Evolutionary conservation across 2,329 filamentous ascomycete genomes (phyloP).

Genomic region (Incumbomyces lentus): DNA sequence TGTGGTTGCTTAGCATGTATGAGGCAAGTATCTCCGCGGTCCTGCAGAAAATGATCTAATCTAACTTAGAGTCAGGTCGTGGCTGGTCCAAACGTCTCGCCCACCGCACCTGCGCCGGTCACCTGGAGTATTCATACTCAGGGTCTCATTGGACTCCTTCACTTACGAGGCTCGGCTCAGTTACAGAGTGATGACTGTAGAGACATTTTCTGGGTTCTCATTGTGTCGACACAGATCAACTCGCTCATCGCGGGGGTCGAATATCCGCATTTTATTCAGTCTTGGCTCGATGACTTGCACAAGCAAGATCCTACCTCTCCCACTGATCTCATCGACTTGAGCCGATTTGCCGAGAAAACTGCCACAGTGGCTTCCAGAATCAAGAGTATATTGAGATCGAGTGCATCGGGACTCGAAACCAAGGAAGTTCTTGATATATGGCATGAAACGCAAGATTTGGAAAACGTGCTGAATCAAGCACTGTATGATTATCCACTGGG

Average conservation of each 20-base stretch:
- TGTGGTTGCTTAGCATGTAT: conserved; percentile 17
- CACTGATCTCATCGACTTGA: conserved; percentile 7
- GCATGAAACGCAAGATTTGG: conserved; percentile 6
- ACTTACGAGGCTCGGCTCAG: conserved; percentile 9
- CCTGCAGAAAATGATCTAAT: neutral
- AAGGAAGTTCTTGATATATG: neutral
- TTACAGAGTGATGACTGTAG: conserved; percentile 5
- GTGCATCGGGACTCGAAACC: neutral
- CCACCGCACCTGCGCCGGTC: neutral
- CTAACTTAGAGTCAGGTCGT: conserved; percentile 7
- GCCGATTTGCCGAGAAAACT: conserved; percentile 9
- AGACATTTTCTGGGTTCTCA: conserved; percentile 13
- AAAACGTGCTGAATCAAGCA: conserved; percentile 4
- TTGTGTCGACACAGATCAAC: conserved; percentile 10
- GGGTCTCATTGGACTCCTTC: conserved; percentile 12
- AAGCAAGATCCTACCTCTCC: conserved; percentile 5
- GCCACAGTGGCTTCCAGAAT: conserved; percentile 9
- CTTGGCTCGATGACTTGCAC: conserved; percentile 10
- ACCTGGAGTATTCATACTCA: conserved; percentile 14
- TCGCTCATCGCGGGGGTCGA: conserved; percentile 10
- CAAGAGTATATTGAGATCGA: neutral
- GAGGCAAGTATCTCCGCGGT: conserved; percentile 9
- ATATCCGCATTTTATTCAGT: conserved; percentile 11
- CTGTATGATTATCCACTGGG: neutral
- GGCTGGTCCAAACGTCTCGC: conserved; percentile 3